Conservation (phyloP, 192 early-diverging fungal genomes). For the Gigaspora rosea region DNA sequence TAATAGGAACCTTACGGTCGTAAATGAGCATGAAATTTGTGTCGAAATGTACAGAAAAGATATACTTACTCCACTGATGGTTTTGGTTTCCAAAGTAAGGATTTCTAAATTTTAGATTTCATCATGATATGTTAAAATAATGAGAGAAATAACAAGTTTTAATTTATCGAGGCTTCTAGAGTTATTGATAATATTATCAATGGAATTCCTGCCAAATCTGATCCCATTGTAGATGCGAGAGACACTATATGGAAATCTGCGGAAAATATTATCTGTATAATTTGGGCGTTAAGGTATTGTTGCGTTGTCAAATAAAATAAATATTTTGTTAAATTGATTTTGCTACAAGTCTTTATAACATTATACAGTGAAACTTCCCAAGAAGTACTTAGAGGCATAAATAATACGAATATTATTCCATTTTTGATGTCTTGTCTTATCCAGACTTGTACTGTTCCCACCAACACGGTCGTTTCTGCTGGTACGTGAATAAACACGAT, state of each 20-base stretch:
- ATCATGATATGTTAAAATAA: too few species aligned
- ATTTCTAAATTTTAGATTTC: background rate
- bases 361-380: constrained; percentile 68
- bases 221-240: constrained; percentile 43
- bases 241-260: constrained; percentile 59
- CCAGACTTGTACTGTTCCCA: constrained; percentile 49
- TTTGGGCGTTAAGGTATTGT: constrained; percentile 51
- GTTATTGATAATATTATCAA: constrained; percentile 40
- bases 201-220: constrained; percentile 31
- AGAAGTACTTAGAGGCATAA: constrained; percentile 64
- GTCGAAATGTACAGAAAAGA: constrained; percentile 58
- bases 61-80: constrained; percentile 54
- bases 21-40: constrained; percentile 54
- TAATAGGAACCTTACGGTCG: constrained; percentile 60
- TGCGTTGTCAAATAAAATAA: background rate
- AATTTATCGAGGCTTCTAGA: constrained; percentile 33
- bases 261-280: constrained; percentile 59
- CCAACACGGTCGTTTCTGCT: constrained; percentile 52
- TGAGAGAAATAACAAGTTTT: background rate
- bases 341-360: background rate
- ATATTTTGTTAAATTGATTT: background rate
- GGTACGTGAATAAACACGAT: constrained; percentile 35
- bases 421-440: constrained; percentile 74
- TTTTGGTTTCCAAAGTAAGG: constrained; percentile 49
- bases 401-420: constrained; percentile 59